These are phyloP conservation scores for Didymella keratinophila DNA, from an alignment of 2,329 filamentous ascomycete genomes.

Conservation along the genomic window DNA sequence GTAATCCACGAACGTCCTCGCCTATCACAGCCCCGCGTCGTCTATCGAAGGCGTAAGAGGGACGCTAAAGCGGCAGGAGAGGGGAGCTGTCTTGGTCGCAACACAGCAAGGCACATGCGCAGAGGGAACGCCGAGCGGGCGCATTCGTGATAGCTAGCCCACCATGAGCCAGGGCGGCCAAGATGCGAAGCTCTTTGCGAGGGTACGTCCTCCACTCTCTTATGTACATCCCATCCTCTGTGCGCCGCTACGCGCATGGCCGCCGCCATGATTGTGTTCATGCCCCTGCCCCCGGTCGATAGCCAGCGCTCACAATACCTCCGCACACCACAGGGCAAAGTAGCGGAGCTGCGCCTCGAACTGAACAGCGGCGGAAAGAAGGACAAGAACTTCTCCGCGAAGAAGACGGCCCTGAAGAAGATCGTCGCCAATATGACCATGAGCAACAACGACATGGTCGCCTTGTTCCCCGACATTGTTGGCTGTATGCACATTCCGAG, in stretches of 20 bases:
- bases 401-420: constrained; percentile 99
- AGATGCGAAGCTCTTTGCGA: constrained; percentile 99
- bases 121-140: constrained; percentile 21
- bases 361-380: constrained; percentile 94
- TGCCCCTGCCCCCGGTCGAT: constrained; percentile 46
- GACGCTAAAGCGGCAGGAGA: constrained; percentile 39
- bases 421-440: constrained; percentile 99
- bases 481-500: constrained; percentile 93
- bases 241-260: constrained; percentile 2
- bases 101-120: constrained; percentile 45
- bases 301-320: constrained; percentile 60
- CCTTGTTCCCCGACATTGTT: constrained; percentile 93
- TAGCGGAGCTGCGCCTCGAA: constrained; percentile 93
- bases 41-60: constrained; percentile 27
- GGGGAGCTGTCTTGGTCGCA: constrained; percentile 31
- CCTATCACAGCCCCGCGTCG: constrained; percentile 26
- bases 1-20: constrained; percentile 18
- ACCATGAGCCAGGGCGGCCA: constrained; percentile 75
- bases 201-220: constrained; percentile 69
- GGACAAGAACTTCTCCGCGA: constrained; percentile 92
- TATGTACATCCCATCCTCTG: neutral
- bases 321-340: constrained; percentile 82
- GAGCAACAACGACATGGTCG: constrained; percentile 99
- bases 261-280: constrained; percentile 48
- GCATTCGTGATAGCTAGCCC: constrained; percentile 38